Base-by-base conservation (phyloP, 805 yeast genomes). In the Candida suzukii region DNA sequence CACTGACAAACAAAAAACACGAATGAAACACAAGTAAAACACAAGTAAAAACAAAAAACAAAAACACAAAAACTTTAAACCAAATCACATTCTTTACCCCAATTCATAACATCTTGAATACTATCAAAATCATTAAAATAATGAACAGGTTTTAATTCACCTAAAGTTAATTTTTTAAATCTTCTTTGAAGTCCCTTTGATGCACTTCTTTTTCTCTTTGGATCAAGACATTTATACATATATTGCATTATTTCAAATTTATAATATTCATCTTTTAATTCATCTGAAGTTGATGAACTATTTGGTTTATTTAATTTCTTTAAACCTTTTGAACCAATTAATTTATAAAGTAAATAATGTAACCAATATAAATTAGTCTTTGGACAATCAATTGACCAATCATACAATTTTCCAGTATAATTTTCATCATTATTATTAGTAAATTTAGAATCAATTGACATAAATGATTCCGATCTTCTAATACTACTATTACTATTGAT, bases 341-440 rank as follows among this genome's bases (percentile, higher is more conserved):
- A 50, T 45, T 72, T 70, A 39, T 73, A 73, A 29, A 70, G 65
- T n/a, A 83, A 44, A 51, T 79, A 80, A 48, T 78, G 80, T 35
- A 82, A 59, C 90, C 90, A 82, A 26, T 73, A 52, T 16, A 81
- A 54, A 50, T 81, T 83, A 24, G 81, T 78, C 28, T 59, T 60
- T 4, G 78, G 73, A 37, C 64, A 61, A 42, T 57, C 62, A 18
- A 49, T 45, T 2, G 74, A 61, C 78, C 84, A 78, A 46, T 71
- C 73, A 37, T 71, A 60, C 16, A 59, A 61, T 26, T 44, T 58
- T 5, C 48, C 50, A 20, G 35, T 40, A n/a, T 16, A 8, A 17
- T 21, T 17, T n/a, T 19, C 30, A 17, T 17, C 18, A 19, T 21
- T 2, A 24, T 21, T 16, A 21, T 27, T 25, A 14, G 14, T 22